Conservation (phyloP, 1,284 basidiomycete genomes). For the Austroboletus novae-zelandiae region DNA sequence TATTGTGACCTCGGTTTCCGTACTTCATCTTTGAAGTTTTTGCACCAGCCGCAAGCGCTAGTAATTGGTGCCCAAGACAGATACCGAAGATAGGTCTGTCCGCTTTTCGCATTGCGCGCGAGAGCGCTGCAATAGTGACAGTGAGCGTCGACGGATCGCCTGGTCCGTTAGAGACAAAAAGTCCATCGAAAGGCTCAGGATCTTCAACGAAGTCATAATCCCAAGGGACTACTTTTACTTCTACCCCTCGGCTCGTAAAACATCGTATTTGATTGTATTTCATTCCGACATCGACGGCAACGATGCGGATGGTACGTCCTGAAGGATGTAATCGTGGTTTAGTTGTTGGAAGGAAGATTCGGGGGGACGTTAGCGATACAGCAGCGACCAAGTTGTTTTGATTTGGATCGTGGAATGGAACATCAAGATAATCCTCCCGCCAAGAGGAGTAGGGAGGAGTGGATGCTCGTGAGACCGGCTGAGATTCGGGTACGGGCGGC, state of each 20-base stretch:
- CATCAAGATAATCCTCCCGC: slow-evolving; percentile 78
- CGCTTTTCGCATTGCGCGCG: slow-evolving; percentile 68
- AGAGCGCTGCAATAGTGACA: slow-evolving; percentile 72
- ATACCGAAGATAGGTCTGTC: slow-evolving; percentile 96
- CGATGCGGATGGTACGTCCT: slow-evolving; percentile 76
- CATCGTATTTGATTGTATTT: slow-evolving; percentile 99
- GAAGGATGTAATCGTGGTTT: slow-evolving; percentile 74
- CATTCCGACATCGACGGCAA: slow-evolving; percentile 98
- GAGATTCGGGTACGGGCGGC: slow-evolving; percentile 34
- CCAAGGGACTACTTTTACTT: slow-evolving; percentile 98
- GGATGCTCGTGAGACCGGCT: slow-evolving; percentile 49
- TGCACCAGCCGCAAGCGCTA: slow-evolving; percentile 94
- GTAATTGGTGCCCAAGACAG: slow-evolving; percentile 96
- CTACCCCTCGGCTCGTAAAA: slow-evolving; percentile 90
- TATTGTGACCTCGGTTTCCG: slow-evolving; percentile 98
- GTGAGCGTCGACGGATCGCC: slow-evolving; percentile 91
- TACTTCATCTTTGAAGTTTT: slow-evolving; percentile 99
- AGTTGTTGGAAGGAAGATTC: slow-evolving; percentile 65
- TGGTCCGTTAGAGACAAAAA: slow-evolving; percentile 98
- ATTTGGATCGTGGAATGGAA: slow-evolving; percentile 91
- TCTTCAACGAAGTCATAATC: slow-evolving; percentile 87
- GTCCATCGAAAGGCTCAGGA: slow-evolving; percentile 84
- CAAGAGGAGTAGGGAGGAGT: slow-evolving; percentile 59
- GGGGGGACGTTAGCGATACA: slow-evolving; percentile 76
- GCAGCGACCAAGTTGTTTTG: slow-evolving; percentile 86